Evolutionary conservation across 2,329 filamentous ascomycete species (phyloP), one percentile per base, ranked within the genome.

Genomic region (Fusarium nanum): DNA sequence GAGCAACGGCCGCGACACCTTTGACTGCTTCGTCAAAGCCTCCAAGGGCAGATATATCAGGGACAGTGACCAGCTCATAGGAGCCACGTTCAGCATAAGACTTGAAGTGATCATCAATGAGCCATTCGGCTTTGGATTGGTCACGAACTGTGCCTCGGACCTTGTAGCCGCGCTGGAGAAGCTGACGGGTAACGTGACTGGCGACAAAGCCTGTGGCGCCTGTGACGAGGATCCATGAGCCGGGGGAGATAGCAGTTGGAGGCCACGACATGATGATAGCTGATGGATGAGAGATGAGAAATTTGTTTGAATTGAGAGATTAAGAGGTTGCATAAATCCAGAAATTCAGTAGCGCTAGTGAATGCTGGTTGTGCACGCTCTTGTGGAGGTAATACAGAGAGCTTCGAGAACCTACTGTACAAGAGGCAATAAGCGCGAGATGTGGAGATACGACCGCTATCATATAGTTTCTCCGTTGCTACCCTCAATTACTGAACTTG

Each of bases 201-300:
- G 75, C 83, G 28, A 86, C 77, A 67, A 81, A 84, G 34, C 83
- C 83, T 55, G 80, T 85, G 7, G 77, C 80, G 7, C 83, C 83
- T 2, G 83, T 85, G 13, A 86, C 79, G 8, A 86, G 78, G 37
- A 85, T 73, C 40, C 62, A 67, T 6, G 76, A 78, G 14, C 76
- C 78, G 10, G 57, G 46, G 11, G 74, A 71, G 42, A 45, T 45
- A 22, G 20, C 13, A 25, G 12, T 25, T 45, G 22, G 7, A n/a
- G 13, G 3, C 12, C 18, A 41, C 2, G 37, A 41, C 28, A 30
- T 44, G 22, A 23, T 44, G 22, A 44, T 25, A 25, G 28, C 28
- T 30, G 28, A 13, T 30, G 12, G 3, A 30, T 30, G 28, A 30
- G 28, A 30, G 12, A 30, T 28, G 27, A 28, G 27, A 28, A 12